Base-by-base conservation (phyloP, 257 asterid species). In the Forsythia viridissima region DNA sequence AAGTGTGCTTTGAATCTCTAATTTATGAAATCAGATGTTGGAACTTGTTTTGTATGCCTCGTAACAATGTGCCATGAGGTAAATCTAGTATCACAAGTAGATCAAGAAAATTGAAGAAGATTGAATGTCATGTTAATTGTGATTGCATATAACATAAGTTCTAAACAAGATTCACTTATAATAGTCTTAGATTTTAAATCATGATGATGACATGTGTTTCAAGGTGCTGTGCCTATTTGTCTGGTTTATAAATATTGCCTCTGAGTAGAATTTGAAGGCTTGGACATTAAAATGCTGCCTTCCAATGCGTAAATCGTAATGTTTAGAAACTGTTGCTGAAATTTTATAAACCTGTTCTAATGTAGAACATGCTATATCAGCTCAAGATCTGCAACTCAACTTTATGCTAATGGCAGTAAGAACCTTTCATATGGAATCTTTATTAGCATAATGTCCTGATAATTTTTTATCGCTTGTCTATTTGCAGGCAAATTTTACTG, bases 401-500 rank as follows among this genome's bases (percentile, higher is more conserved):
- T 48, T 70, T 18, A 42, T 41, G 57, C 61, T 36, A 63, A 34
- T 80, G 46, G 36, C 21, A 38, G 46, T 11, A 55, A 72, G 66
- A 74, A 36, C 69, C 24, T 48, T n/a, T 74, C 15, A 15, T 68
- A 38, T 76, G 69, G 63, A 52, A 75, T 69, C 71, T 44, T 71
- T 15, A 42, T 63, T 59, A 61, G 81, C 76, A 34, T 55, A 55
- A 12, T 67, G 7, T 70, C n/a, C 69, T 78, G 15, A 73, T 82
- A 39, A 37, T 20, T 77, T 59, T 37, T 71, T 71, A 20, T 71
- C 11, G 21, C 76, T 10, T 30, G 42, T 70, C 21, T 71, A 1
- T 84, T 80, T 82, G 86, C 97, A 93, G 99, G 94, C 99, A 96
- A 92, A 92, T 95, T 80, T 80, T 95, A 81, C 74, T 95, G 91